These are phyloP conservation scores for Penicillium brevicompactum DNA, from an alignment of 2,329 filamentous ascomycete genomes.

Conservation along the genomic window DNA sequence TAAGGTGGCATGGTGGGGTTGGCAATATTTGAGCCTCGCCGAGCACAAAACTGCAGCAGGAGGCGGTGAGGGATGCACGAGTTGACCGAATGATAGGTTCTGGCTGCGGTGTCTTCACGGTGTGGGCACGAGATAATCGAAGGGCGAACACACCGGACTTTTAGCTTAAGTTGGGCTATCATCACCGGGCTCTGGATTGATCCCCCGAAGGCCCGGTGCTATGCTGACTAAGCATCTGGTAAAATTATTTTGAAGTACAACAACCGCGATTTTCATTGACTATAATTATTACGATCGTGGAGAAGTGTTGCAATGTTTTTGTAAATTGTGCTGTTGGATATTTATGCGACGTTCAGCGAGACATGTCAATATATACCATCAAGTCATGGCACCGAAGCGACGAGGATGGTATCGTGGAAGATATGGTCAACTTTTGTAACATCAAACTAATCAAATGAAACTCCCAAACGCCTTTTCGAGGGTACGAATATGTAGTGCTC, in stretches of 20 bases:
- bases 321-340: neutral
- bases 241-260: neutral
- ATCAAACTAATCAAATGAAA: conserved; percentile 17
- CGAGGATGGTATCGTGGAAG: conserved; percentile 1
- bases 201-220: neutral
- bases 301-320: neutral
- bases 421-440: conserved; percentile 8
- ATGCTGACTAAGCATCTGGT: conserved; percentile 2
- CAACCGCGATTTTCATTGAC: neutral
- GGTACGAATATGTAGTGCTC: conserved; percentile 27
- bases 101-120: neutral
- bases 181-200: neutral
- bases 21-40: conserved; percentile 11
- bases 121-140: neutral
- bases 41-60: neutral
- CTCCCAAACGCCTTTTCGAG: conserved; percentile 33
- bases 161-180: conserved; percentile 1
- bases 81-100: too few species aligned
- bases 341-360: neutral
- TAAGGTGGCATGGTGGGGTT: conserved; percentile 47
- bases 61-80: too few species aligned
- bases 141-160: neutral
- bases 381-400: conserved; percentile 6
- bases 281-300: neutral
- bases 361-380: conserved; percentile 5